These are phyloP conservation scores for Stentor roeselii DNA, from an alignment of 73 alveolate genomes.

Conservation along the genomic window DNA sequence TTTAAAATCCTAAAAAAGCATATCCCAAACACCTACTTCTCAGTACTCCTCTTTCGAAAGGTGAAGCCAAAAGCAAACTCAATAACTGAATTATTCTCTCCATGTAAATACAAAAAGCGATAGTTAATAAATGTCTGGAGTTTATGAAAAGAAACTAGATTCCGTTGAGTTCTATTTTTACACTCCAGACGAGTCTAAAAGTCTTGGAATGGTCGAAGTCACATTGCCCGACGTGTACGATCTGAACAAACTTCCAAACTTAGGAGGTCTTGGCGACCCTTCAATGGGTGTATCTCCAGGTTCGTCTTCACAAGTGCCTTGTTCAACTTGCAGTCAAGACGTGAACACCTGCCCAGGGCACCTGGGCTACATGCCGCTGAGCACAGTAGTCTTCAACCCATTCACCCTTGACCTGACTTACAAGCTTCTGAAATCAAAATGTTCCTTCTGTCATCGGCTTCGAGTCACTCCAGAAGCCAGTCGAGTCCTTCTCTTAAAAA, in stretches of 20 bases:
- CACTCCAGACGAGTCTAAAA: slow-evolving; percentile 8
- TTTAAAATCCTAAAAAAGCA: neutral
- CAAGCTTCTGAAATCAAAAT: slow-evolving; percentile 61
- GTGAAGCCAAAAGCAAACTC: neutral
- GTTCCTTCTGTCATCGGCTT: slow-evolving; percentile 58
- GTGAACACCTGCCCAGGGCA: slow-evolving; percentile 63
- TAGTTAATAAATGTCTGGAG: neutral
- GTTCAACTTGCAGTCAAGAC: slow-evolving; percentile 60
- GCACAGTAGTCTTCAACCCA: slow-evolving; percentile 61
- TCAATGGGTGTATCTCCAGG: slow-evolving; percentile 62
- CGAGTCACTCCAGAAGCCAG: slow-evolving; percentile 38
- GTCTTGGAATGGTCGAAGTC: neutral
- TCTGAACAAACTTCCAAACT: slow-evolving; percentile 33
- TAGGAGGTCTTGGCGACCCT: slow-evolving; percentile 60
- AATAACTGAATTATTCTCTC: slow-evolving; percentile 3
- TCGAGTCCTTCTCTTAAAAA: slow-evolving; percentile 27
- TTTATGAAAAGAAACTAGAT: neutral
- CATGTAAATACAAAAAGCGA: slow-evolving; percentile 45
- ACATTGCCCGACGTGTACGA: neutral
- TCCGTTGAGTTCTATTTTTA: neutral
- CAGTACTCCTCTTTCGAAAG: slow-evolving; percentile 35
- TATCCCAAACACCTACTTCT: slow-evolving; percentile 41
- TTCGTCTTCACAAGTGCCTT: slow-evolving; percentile 14
- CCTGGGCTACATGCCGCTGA: slow-evolving; percentile 55
- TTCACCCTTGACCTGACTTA: slow-evolving; percentile 48